Percentiles rank a stretch among this genome's conserved stretches.
Conservation (phyloP, 257 asterid species). For the Phtheirospermum japonicum region DNA sequence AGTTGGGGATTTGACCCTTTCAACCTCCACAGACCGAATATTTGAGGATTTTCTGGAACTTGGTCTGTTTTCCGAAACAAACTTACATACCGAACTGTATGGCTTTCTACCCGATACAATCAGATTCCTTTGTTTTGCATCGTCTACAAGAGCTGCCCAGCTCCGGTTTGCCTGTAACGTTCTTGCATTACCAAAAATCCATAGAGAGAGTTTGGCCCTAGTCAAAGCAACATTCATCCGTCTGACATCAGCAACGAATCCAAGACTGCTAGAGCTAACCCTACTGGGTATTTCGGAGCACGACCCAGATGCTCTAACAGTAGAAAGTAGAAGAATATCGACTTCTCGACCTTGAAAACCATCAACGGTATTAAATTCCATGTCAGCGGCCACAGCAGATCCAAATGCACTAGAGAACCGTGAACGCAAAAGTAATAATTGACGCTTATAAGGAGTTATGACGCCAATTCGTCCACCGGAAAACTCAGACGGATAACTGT, state of each 20-base stretch:
- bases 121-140: conserved; percentile 70
- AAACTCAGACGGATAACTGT: conserved; percentile 80
- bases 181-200: conserved; percentile 87
- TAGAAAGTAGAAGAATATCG: conserved; percentile 84
- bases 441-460: conserved; percentile 88
- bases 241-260: conserved; percentile 96
- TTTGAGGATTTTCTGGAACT: conserved; percentile 37
- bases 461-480: conserved; percentile 77
- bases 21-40: conserved; percentile 38
- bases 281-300: conserved; percentile 36
- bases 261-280: conserved; percentile 53
- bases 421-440: conserved; percentile 73
- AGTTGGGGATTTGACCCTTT: conserved; percentile 29
- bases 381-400: conserved; percentile 67
- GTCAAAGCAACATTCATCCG: conserved; percentile 99
- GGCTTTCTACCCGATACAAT: conserved; percentile 66
- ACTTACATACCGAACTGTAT: conserved; percentile 48
- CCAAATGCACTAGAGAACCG: conserved; percentile 87
- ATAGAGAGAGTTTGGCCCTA: conserved; percentile 80
- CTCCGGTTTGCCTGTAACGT: conserved; percentile 65
- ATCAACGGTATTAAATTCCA: conserved; percentile 93
- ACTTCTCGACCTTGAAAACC: conserved; percentile 99
- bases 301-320: conserved; percentile 84
- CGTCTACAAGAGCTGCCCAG: conserved; percentile 86
- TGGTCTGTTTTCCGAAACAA: conserved; percentile 30